Evolutionary conservation across 1,284 basidiomycete species (phyloP), one percentile per base, ranked within the genome.

Genomic region (Puccinia triticina): DNA sequence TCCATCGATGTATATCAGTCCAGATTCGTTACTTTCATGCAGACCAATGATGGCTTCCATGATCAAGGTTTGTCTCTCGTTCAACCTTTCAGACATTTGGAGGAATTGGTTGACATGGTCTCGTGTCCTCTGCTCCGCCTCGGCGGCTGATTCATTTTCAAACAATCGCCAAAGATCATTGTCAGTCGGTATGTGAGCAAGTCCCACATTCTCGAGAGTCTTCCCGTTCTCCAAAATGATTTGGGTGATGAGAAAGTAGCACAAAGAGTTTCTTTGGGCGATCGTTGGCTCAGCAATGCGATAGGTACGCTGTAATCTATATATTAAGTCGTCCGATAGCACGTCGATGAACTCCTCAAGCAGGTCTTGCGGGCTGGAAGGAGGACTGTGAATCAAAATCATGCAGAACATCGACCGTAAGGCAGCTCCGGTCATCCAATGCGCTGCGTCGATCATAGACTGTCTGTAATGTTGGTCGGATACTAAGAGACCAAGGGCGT

Each of bases 341-440:
- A 23, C n/a, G 0, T 76, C n/a, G 8, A 76, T 2, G 34, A 57
- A 55, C 18, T 76, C 23, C 5, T 18, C 43, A 37, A 57, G 34
- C 10, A 76, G 34, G 2, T 11, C 16, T 1, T 12, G 0, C 23
- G 74, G 74, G 23, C 37, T 76, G 2, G 18, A 29, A 3, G 55
- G 74, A 0, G 74, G 43, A 46, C 53, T 76, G 55, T 76, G 48
- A n/a, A 76, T 34, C 3, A 76, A 34, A 1, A 61, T 18, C 18
- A 76, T 61, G 2, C 16, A 18, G 10, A 76, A 59, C 53, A 76
- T 57, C 1, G 14, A 12, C 26, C 55, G 14, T 0, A 76, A 26
- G 26, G 23, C 23, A 11, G 21, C 10, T 7, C 74, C 74, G 0
- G 29, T 59, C 29, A 59, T 57, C 74, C 74, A 76, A 0, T 23